Percentiles rank a stretch among this genome's conserved stretches.
phyloP scores from a whole-genome alignment of 108 stramenopile genomes.

The Skeletonema tropicum region DNA sequence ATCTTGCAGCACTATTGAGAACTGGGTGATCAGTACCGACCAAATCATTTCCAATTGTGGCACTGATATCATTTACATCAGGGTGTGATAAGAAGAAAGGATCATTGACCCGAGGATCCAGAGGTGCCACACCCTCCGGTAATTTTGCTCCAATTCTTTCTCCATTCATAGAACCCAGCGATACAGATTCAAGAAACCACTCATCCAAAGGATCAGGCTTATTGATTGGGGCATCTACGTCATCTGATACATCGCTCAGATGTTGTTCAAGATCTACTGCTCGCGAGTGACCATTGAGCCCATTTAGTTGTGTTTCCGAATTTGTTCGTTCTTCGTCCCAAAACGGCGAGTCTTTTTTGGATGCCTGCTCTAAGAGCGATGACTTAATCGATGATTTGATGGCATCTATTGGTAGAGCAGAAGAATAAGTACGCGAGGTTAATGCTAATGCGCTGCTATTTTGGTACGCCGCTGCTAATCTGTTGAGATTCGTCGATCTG shows the following conservation, averaged over 20 bases:
- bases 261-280: constrained; percentile 39
- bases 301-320: constrained; percentile 27
- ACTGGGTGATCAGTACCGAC: constrained; percentile 86
- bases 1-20: constrained; percentile 78
- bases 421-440: constrained; percentile 28
- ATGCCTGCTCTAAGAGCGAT: constrained; percentile 71
- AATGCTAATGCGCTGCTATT: background rate
- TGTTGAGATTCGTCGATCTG: background rate
- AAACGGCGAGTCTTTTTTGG: constrained; percentile 64
- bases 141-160: constrained; percentile 48
- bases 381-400: constrained; percentile 77
- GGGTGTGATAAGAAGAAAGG: constrained; percentile 67
- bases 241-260: constrained; percentile 34
- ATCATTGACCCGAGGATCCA: constrained; percentile 58
- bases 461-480: background rate
- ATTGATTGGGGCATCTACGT: constrained; percentile 53
- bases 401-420: constrained; percentile 50
- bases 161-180: constrained; percentile 31
- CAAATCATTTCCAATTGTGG: constrained; percentile 80
- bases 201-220: constrained; percentile 81
- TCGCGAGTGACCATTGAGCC: constrained; percentile 16
- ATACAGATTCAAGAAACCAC: constrained; percentile 57
- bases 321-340: constrained; percentile 53
- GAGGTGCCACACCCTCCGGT: constrained; percentile 52
- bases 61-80: constrained; percentile 73